phyloP scores from a whole-genome alignment of 345 rosid genomes.

The Populus ilicifolia region DNA sequence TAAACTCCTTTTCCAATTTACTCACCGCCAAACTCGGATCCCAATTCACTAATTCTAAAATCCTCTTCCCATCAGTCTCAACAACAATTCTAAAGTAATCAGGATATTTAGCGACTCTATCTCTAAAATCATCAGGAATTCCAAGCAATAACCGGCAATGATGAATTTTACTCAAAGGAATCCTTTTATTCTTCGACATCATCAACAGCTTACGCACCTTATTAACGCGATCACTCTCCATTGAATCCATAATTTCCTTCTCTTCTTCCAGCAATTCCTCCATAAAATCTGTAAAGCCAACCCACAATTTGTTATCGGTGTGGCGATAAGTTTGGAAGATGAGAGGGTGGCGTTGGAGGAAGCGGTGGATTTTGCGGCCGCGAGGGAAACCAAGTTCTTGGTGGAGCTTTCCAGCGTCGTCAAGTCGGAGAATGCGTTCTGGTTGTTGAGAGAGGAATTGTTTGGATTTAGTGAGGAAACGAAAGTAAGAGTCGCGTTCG shows the following conservation, averaged over 20 bases:
- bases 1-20: conserved; percentile 54
- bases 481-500: conserved; percentile 57
- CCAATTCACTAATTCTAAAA: conserved; percentile 78
- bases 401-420: conserved; percentile 77
- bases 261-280: conserved; percentile 65
- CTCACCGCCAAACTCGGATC: conserved; percentile 61
- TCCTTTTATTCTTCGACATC: conserved; percentile 72
- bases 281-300: conserved; percentile 71
- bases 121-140: conserved; percentile 84
- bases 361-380: conserved; percentile 69
- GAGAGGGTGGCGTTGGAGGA: conserved; percentile 58
- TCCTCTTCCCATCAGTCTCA: conserved; percentile 56
- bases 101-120: conserved; percentile 60
- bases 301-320: conserved; percentile 62
- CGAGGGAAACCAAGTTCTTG: conserved; percentile 89
- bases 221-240: conserved; percentile 62
- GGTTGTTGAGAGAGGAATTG: conserved; percentile 65
- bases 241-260: conserved; percentile 39
- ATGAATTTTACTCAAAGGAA: conserved; percentile 64
- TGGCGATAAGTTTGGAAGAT: conserved; percentile 62
- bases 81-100: conserved; percentile 52
- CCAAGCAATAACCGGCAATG: conserved; percentile 74
- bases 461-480: conserved; percentile 60
- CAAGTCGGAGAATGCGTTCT: conserved; percentile 59
- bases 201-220: conserved; percentile 64